Percentiles rank a stretch among this genome's conserved stretches.
phyloP scores from a whole-genome alignment of 2,329 filamentous ascomycete genomes.

The Acrocalymma vagum region DNA sequence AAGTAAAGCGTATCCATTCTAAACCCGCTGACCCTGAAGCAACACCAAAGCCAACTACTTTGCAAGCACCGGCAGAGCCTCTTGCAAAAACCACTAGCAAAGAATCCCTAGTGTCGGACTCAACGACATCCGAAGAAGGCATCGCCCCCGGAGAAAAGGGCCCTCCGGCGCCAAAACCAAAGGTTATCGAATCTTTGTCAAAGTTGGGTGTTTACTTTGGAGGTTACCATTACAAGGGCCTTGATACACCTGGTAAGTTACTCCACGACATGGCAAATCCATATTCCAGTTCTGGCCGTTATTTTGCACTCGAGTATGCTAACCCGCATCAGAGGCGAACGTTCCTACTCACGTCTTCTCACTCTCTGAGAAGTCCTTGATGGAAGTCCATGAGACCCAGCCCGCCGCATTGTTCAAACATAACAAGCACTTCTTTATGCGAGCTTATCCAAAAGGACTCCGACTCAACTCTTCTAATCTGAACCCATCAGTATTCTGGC shows the following conservation, averaged over 20 bases:
- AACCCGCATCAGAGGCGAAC: constrained; percentile 45
- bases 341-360: constrained; percentile 72
- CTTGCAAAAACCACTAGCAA: constrained; percentile 31
- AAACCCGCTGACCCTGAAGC: constrained; percentile 36
- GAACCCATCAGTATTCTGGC: constrained; percentile 86
- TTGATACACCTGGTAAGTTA: constrained; percentile 69
- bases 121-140: constrained; percentile 40
- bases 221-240: constrained; percentile 80
- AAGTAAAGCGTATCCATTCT: constrained; percentile 56
- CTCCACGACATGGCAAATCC: background rate
- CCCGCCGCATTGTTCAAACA: constrained; percentile 74
- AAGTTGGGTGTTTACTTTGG: constrained; percentile 85
- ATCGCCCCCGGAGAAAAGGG: constrained; percentile 55
- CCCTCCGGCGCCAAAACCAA: constrained; percentile 59
- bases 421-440: constrained; percentile 84
- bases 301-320: no score
- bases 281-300: background rate
- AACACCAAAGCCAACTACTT: constrained; percentile 40
- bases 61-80: constrained; percentile 32
- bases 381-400: constrained; percentile 71
- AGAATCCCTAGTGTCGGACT: constrained; percentile 30
- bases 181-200: constrained; percentile 76
- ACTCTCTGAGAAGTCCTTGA: constrained; percentile 68
- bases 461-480: constrained; percentile 86
- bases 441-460: constrained; percentile 85